A percentile compares a stretch with the other conserved stretches of the same genome.
phyloP scores from a whole-genome alignment of 2,329 filamentous ascomycete genomes.

The Xylariaceae sp. region DNA sequence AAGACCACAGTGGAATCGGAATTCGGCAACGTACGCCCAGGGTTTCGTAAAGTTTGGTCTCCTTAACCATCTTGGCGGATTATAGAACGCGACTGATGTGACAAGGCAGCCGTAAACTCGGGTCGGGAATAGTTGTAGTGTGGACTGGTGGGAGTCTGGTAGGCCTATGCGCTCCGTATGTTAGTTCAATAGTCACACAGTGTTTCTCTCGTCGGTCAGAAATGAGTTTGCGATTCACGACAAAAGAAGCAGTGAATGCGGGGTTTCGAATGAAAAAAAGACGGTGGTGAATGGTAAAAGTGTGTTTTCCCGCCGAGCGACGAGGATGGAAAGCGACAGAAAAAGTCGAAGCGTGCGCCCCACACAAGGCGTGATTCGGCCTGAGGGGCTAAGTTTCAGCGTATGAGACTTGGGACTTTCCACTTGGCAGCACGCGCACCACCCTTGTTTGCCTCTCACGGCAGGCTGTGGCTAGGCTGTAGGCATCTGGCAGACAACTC shows the following conservation, averaged over 20 bases:
- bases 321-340: constrained; percentile 18
- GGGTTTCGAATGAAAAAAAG: constrained; percentile 2
- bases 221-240: background rate
- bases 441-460: background rate
- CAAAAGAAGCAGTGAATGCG: background rate
- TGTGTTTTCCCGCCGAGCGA: constrained; percentile 3
- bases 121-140: background rate
- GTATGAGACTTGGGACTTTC: background rate
- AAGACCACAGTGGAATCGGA: background rate
- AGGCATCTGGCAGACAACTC: background rate
- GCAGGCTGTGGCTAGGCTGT: background rate
- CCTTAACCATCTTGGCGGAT: constrained; percentile 62
- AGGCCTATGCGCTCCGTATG: too few relatives aligned
- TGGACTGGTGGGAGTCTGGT: too few relatives aligned
- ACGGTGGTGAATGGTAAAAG: constrained; percentile 6
- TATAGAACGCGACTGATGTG: background rate
- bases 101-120: background rate
- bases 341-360: constrained; percentile 25
- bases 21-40: constrained; percentile 58
- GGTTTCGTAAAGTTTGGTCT: constrained; percentile 72
- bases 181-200: too few relatives aligned
- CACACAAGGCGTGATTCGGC: constrained; percentile 22
- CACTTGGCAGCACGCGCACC: background rate
- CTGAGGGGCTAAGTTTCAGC: constrained; percentile 1
- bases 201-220: too few relatives aligned